phyloP scores from a whole-genome alignment of 2,329 filamentous ascomycete species.

The Xylariaceae sp. region DNA sequence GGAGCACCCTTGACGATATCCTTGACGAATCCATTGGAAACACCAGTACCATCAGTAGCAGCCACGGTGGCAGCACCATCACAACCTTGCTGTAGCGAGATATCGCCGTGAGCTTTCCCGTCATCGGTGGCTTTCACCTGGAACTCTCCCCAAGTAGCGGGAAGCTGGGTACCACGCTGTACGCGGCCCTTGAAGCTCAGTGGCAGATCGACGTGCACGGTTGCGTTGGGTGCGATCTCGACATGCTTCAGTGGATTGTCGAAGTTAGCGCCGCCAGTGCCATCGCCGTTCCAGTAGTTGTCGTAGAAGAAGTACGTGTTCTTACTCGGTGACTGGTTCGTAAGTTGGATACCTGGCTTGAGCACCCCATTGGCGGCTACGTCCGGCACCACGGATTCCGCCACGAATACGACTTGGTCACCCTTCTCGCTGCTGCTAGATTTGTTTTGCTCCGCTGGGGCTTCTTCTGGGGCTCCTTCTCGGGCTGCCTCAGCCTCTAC shows the following conservation, averaged over 20 bases:
- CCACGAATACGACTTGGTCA: not conserved
- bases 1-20: slow-evolving; percentile 33
- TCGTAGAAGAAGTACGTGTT: slow-evolving; percentile 38
- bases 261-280: slow-evolving; percentile 36
- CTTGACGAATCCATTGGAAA: slow-evolving; percentile 29
- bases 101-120: slow-evolving; percentile 35
- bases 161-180: slow-evolving; percentile 34
- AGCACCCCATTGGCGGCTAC: slow-evolving; percentile 15
- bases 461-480: too few relatives aligned
- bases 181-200: slow-evolving; percentile 38
- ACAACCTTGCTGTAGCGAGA: slow-evolving; percentile 35
- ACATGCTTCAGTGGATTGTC: slow-evolving; percentile 34
- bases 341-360: slow-evolving; percentile 34
- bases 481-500: not conserved
- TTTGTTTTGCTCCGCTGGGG: too few relatives aligned
- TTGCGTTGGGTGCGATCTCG: slow-evolving; percentile 28
- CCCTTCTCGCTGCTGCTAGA: too few relatives aligned
- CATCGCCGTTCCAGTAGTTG: slow-evolving; percentile 40
- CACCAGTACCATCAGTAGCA: slow-evolving; percentile 33
- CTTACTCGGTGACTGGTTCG: slow-evolving; percentile 32
- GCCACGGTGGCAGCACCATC: slow-evolving; percentile 36
- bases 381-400: not conserved
- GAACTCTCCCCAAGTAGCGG: slow-evolving; percentile 38
- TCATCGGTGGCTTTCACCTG: slow-evolving; percentile 35
- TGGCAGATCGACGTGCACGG: slow-evolving; percentile 29